Evolutionary conservation across 164 flowering plant species (phyloP), one percentile per base, ranked within the genome.

Genomic region (Kalanchoe fedtschenkoi): DNA sequence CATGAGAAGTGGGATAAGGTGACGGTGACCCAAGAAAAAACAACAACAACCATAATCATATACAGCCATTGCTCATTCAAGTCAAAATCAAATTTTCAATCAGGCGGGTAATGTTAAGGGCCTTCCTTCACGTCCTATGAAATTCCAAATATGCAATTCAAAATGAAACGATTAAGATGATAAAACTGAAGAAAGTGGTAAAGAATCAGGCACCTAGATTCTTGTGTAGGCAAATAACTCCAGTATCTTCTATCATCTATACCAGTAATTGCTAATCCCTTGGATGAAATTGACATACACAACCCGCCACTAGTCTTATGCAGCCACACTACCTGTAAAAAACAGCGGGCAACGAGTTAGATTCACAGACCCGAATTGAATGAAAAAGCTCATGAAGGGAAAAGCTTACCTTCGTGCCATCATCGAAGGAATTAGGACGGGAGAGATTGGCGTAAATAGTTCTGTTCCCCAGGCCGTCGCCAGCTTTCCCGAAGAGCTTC

Each of bases 221-320:
- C 82, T 21, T 75, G 75, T 2, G 79, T 62, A 0, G 77, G 63
- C 58, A 82, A 65, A 33, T 74, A 71, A 67, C 62, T 80, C 87
- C 87, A 80, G 41, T 82, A 78, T 70, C 86, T 74, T 29, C 86
- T 69, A 70, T 82, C 86, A 70, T 80, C 83, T 16, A 82, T 78
- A 34, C 87, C 84, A 0, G 87, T 82, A 1, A 82, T 80, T 30
- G 37, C 71, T 71, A 82, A 24, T 21, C 77, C 79, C 70, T 74
- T 80, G 29, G 75, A 68, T 0, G 87, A 78, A 8, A 78, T 70
- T 0, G 73, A 66, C 46, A 82, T 10, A 54, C 75, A 80, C 24
- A 76, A 24, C 44, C 73, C 60, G 16, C 84, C 82, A 41, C 68
- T 71, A 0, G 59, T 69, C 65, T 78, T 78, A 26, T 80, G 78